Conservation (phyloP, 345 rosid species). For the Reutealis trisperma region DNA sequence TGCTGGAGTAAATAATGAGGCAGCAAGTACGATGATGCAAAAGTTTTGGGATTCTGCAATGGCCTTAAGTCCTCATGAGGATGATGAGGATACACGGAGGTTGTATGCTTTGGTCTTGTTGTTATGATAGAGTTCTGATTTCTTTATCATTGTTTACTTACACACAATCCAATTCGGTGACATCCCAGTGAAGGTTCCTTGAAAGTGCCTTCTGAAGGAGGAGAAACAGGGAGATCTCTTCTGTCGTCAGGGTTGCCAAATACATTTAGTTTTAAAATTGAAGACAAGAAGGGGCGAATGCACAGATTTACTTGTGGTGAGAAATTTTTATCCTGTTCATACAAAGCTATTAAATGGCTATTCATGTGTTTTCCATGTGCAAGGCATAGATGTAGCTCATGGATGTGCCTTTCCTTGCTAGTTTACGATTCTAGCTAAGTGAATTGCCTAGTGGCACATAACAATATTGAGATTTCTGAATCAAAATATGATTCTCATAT, state of each 20-base stretch:
- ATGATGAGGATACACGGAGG: conserved; percentile 87
- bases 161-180: conserved; percentile 11
- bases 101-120: conserved; percentile 28
- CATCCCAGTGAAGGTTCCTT: conserved; percentile 76
- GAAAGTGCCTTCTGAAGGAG: conserved; percentile 76
- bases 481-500: too few relatives aligned
- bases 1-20: conserved; percentile 70
- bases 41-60: conserved; percentile 99
- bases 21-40: conserved; percentile 85
- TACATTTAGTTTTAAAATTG: conserved; percentile 77
- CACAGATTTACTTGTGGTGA: conserved; percentile 94
- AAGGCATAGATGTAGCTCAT: conserved; percentile 16
- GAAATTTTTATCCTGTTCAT: conserved; percentile 11
- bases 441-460: neutral
- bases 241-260: conserved; percentile 40
- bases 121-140: conserved; percentile 13
- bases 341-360: neutral
- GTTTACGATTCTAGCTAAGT: conserved; percentile 1
- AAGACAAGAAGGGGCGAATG: conserved; percentile 79
- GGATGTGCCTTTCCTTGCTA: conserved; percentile 1
- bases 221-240: conserved; percentile 64
- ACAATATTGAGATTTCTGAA: neutral
- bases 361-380: conserved; percentile 1
- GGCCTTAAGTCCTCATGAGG: conserved; percentile 72
- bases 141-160: conserved; percentile 19